These are phyloP conservation scores for Solanum verrucosum DNA, from an alignment of 257 asterid genomes.

Conservation along the genomic window DNA sequence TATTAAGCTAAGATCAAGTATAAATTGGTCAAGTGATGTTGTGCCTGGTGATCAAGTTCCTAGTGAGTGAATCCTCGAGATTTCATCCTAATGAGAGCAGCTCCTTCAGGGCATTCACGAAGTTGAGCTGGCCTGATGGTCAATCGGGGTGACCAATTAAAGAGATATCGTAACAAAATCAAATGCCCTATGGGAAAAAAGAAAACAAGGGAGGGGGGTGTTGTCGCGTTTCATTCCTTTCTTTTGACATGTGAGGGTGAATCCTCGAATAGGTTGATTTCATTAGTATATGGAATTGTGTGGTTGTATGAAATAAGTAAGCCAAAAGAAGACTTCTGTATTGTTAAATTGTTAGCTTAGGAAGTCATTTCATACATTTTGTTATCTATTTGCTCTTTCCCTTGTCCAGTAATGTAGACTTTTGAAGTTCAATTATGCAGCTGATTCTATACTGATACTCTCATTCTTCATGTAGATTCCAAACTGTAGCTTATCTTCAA, in stretches of 20 bases:
- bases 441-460: background rate
- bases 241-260: background rate
- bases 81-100: background rate
- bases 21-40: background rate
- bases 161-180: background rate
- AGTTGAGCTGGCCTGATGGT: background rate
- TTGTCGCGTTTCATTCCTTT: background rate
- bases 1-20: background rate
- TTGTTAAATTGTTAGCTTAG: background rate
- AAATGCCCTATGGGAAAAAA: background rate
- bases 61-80: background rate
- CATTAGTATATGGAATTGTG: background rate
- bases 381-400: background rate
- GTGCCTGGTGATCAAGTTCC: background rate
- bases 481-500: conserved; percentile 70
- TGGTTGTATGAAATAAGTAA: background rate
- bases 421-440: background rate
- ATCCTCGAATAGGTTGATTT: background rate
- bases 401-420: background rate
- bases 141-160: background rate
- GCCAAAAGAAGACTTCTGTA: background rate
- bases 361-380: background rate
- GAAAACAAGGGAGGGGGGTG: background rate
- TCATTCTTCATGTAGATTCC: conserved; percentile 35
- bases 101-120: background rate